Evolutionary conservation across 805 yeast genomes (phyloP).

Genomic region (Metschnikowia cerradonensis): DNA sequence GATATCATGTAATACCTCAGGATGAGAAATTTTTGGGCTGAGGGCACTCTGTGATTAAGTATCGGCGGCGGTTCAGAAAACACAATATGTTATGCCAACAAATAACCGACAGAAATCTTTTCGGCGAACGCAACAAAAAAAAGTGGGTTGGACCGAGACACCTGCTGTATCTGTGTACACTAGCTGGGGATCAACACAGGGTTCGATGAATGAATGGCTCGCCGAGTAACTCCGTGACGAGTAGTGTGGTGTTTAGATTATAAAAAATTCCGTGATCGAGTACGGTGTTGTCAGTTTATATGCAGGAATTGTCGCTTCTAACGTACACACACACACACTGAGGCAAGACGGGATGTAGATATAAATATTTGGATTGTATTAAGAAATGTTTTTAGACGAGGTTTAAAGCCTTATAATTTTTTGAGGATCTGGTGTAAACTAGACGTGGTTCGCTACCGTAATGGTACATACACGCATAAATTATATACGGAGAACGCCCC

Average conservation of each 20-base stretch:
- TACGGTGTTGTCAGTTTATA: not conserved
- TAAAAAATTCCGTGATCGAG: slow-evolving; percentile 5
- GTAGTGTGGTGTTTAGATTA: not conserved
- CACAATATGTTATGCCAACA: slow-evolving; percentile 1
- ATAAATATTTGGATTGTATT: no score
- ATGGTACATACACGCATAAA: not conserved
- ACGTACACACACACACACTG: not conserved
- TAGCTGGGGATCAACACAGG: not conserved
- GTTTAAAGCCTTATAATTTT: not conserved
- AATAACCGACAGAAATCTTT: not conserved
- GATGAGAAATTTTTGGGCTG: not conserved
- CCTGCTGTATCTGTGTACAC: not conserved
- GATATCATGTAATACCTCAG: not conserved
- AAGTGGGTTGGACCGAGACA: not conserved
- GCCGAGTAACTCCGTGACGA: slow-evolving; percentile 3
- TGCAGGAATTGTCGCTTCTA: not conserved
- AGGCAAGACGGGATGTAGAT: not conserved
- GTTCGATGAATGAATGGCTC: not conserved
- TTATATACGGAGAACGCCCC: no score
- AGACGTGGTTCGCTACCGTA: not conserved
- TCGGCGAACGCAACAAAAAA: not conserved
- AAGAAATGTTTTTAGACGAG: not conserved
- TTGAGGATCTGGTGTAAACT: not conserved
- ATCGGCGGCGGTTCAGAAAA: not conserved
- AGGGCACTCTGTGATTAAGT: not conserved